These are phyloP conservation scores for Gaultheria prostrata DNA, from an alignment of 148 eudicot genomes.

Conservation along the genomic window DNA sequence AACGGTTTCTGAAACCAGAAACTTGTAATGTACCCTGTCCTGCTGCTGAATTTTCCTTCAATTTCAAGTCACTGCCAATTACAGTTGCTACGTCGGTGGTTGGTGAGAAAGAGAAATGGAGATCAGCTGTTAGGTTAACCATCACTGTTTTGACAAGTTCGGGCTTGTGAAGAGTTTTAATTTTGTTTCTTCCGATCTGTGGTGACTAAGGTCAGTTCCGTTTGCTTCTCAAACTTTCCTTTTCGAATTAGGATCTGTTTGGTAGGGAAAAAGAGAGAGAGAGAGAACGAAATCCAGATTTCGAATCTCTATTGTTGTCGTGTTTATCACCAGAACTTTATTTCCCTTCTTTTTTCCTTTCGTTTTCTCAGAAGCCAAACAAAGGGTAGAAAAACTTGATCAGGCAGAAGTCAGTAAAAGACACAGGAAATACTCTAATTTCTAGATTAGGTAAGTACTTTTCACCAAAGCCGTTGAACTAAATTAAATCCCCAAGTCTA, in stretches of 20 bases:
- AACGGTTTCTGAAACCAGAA: conserved; percentile 1
- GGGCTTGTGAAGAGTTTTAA: background rate
- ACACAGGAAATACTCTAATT: background rate
- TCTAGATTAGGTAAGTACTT: background rate
- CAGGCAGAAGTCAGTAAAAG: conserved; percentile 16
- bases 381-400: background rate
- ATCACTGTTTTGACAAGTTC: background rate
- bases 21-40: conserved; percentile 1
- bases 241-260: conserved; percentile 3
- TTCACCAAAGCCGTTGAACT: conserved; percentile 14
- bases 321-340: background rate
- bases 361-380: background rate
- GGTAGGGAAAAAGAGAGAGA: conserved; percentile 1
- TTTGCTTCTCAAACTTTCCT: background rate
- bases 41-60: background rate
- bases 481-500: background rate
- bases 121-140: background rate
- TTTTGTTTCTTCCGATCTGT: background rate
- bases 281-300: background rate
- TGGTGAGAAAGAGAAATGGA: background rate
- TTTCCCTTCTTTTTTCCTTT: background rate
- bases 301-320: background rate
- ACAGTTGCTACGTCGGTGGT: background rate
- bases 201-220: conserved; percentile 6
- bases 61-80: background rate